Evolutionary conservation across 345 rosid genomes (phyloP), one percentile per base, ranked within the genome.

Genomic region (Linum usitatissimum): DNA sequence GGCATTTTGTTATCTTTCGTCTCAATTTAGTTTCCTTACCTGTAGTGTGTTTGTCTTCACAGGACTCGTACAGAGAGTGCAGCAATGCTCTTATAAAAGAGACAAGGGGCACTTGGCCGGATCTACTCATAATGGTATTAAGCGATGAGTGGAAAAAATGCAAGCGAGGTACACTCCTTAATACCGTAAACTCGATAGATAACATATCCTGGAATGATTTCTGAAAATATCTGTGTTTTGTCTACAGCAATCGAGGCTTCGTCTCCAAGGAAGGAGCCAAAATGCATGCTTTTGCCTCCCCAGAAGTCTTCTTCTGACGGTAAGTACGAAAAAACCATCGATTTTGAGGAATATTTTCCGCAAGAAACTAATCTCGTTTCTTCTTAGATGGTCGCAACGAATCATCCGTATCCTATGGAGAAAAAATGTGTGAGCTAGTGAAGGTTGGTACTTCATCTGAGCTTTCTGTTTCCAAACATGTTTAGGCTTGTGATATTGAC

Each of bases 101-200:
- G 81, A 75, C 70, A 34, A 83, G 76, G 79, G 96, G 99, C 67
- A 64, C 59, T 67, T 94, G 99, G 99, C 69, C 79, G n/a, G 99
- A 94, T 81, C 76, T 83, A 61, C 81, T 94, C 67, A 59, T 85
- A 68, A 74, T 75, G 2, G 87, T 88, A 59, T 72, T 94, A 30
- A 68, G 76, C 78, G 84, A 86, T 80, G 97, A 90, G 78, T 94
- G 99, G 99, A 86, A 81, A 71, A 84, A 82, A 73, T 93, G 99
- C 83, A 93, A 90, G 81, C 80, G 81, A 84, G 99, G 99, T 81
- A 83, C 64, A n/a, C 60, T 74, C 36, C 53, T 54, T 17, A 61
- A 57, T 57, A 51, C 58, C 55, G 60, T 51, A 55, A 66, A 19
- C 19, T 59, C n/a, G 30, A 58, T 61, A 65, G 62, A 48, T 56